A percentile compares a stretch with the other conserved stretches of the same genome.
phyloP scores from a whole-genome alignment of 169 alveolate genomes.

The Cryptosporidium sp. region DNA sequence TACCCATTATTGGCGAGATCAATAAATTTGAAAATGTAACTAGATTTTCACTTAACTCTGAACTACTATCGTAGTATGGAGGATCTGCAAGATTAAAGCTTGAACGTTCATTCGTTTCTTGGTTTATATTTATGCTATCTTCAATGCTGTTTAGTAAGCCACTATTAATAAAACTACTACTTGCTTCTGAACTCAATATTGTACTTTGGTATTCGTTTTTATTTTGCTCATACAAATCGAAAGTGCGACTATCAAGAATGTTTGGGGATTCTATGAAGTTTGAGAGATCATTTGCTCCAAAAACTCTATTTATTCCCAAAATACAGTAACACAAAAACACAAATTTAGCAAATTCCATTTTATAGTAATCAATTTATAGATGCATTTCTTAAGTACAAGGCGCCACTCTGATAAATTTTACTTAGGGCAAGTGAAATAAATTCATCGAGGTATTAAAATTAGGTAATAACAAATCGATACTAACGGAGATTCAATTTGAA shows the following conservation, averaged over 20 bases:
- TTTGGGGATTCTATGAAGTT: background rate
- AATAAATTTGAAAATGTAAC: slow-evolving; percentile 10
- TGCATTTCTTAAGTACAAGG: background rate
- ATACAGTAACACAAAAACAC: background rate
- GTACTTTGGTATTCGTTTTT: background rate
- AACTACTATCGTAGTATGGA: background rate
- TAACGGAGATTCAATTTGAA: no score
- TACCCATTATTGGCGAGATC: slow-evolving; percentile 56
- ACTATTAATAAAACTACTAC: background rate
- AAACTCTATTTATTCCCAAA: background rate
- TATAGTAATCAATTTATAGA: slow-evolving; percentile 2
- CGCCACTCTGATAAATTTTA: background rate
- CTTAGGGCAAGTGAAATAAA: background rate
- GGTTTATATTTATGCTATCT: background rate
- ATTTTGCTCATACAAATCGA: background rate
- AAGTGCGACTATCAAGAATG: background rate
- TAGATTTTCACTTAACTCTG: background rate
- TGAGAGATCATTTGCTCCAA: background rate
- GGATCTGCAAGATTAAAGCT: background rate
- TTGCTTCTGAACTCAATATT: background rate
- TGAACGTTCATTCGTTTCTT: background rate
- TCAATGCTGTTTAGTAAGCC: background rate
- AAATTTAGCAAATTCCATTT: background rate
- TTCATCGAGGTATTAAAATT: background rate
- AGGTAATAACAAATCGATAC: background rate